Conservation (phyloP, 2,329 filamentous ascomycete species). For the Penicillium vulpinum region DNA sequence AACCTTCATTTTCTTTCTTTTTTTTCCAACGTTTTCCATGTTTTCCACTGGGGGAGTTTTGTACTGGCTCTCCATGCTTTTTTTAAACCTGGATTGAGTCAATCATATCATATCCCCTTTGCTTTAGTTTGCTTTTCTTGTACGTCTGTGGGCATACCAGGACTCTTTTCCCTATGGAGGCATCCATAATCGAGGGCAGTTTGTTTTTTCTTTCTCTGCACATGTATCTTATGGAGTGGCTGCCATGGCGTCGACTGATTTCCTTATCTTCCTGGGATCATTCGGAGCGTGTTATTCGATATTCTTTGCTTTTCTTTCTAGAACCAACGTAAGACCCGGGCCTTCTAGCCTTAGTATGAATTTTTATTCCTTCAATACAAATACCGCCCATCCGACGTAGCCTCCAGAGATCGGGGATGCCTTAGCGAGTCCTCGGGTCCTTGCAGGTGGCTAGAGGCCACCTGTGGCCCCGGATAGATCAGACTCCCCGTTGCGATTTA, state of each 20-base stretch:
- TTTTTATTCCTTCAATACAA: neutral
- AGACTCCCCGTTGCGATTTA: too few species aligned
- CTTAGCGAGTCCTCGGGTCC: too few species aligned
- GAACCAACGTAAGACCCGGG: constrained; percentile 14
- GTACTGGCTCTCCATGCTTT: constrained; percentile 2
- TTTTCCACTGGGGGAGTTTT: neutral
- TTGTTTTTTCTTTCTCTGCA: constrained; percentile 16
- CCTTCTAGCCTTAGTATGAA: neutral
- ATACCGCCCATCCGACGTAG: too few species aligned
- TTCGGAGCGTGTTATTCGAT: constrained; percentile 16
- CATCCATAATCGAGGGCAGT: neutral
- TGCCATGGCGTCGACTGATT: constrained; percentile 24
- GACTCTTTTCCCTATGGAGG: neutral
- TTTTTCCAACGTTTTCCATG: constrained; percentile 15
- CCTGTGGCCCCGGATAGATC: too few species aligned
- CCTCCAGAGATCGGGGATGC: too few species aligned
- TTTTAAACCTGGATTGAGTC: constrained; percentile 9
- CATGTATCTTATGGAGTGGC: constrained; percentile 32
- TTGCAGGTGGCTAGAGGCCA: neutral
- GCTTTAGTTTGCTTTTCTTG: neutral
- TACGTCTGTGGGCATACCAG: neutral
- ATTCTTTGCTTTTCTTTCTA: constrained; percentile 10
- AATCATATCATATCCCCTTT: constrained; percentile 1
- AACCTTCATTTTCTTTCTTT: too few species aligned
- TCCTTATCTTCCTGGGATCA: constrained; percentile 20